phyloP scores from a whole-genome alignment of 1,284 basidiomycete genomes.

The Moniliophthora roreri region DNA sequence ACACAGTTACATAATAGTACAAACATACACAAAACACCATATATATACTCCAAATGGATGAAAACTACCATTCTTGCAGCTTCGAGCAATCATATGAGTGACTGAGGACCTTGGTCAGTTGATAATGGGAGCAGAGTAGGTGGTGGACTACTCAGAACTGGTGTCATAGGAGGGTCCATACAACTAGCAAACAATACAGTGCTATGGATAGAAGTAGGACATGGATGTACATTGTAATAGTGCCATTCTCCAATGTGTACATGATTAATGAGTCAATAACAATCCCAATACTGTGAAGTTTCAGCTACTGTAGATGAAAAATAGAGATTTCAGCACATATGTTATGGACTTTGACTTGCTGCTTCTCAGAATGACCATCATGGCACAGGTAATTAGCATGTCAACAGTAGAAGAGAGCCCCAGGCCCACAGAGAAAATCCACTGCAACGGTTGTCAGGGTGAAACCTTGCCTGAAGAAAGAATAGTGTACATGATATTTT shows the following conservation, averaged over 20 bases:
- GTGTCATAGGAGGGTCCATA: no score
- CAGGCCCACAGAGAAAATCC: conserved; percentile 7
- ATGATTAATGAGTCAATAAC: conserved; percentile 5
- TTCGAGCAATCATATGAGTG: no score
- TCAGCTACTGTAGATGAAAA: not conserved
- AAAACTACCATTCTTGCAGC: no score
- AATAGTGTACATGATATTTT: not conserved
- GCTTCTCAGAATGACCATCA: conserved; percentile 5
- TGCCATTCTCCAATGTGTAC: conserved; percentile 9
- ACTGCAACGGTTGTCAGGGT: not conserved
- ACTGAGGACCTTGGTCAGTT: no score
- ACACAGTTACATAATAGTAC: no score
- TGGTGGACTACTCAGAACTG: no score
- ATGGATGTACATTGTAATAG: conserved; percentile 9
- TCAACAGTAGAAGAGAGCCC: conserved; percentile 8
- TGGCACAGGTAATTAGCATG: conserved; percentile 6
- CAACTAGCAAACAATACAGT: not conserved
- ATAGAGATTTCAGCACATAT: not conserved
- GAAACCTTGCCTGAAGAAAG: not conserved
- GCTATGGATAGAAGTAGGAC: no score
- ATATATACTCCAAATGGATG: no score
- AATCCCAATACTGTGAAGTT: not conserved
- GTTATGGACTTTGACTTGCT: conserved; percentile 3
- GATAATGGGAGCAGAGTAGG: no score
- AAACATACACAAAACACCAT: no score